Evolutionary conservation across 2,329 filamentous ascomycete genomes (phyloP).

Genomic region (Aspergillus intermedius): DNA sequence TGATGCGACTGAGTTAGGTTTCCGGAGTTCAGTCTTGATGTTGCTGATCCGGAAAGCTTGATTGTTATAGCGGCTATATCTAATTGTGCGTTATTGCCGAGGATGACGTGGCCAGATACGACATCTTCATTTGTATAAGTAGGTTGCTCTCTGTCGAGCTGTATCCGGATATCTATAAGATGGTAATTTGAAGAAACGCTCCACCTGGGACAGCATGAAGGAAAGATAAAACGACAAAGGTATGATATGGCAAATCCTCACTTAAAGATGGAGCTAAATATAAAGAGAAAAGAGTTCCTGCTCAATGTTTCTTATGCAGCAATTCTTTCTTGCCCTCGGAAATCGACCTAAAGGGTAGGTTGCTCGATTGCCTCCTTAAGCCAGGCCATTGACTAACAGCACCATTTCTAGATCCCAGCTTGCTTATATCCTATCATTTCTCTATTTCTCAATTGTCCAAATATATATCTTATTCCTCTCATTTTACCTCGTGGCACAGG

Average conservation of each 20-base stretch:
- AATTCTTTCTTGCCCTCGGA: conserved; percentile 94
- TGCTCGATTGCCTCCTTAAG: not conserved
- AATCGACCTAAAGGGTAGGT: conserved; percentile 87
- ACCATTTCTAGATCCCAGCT: conserved; percentile 61
- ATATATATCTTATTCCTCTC: conserved; percentile 84
- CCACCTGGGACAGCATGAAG: not conserved
- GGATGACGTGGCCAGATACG: conserved; percentile 11
- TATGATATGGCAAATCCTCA: no score
- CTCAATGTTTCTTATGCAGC: conserved; percentile 68
- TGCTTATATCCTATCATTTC: conserved; percentile 84
- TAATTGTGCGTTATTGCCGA: conserved; percentile 5
- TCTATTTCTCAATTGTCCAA: conserved; percentile 81
- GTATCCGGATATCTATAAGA: conserved; percentile 8
- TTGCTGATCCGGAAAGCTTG: conserved; percentile 9
- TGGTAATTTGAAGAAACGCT: not conserved
- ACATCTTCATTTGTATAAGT: conserved; percentile 8
- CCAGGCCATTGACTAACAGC: not conserved
- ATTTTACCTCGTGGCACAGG: conserved; percentile 75
- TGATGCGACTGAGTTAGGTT: conserved; percentile 9
- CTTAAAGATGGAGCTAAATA: no score
- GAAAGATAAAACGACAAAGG: not conserved
- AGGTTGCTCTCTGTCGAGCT: conserved; percentile 3
- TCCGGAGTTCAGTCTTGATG: conserved; percentile 7
- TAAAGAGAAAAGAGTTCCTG: no score
- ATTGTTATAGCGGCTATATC: conserved; percentile 10